Evolutionary conservation across 208 protist genomes (phyloP), one percentile per base, ranked within the genome.

Genomic region (Balamuthia mandrillaris): DNA sequence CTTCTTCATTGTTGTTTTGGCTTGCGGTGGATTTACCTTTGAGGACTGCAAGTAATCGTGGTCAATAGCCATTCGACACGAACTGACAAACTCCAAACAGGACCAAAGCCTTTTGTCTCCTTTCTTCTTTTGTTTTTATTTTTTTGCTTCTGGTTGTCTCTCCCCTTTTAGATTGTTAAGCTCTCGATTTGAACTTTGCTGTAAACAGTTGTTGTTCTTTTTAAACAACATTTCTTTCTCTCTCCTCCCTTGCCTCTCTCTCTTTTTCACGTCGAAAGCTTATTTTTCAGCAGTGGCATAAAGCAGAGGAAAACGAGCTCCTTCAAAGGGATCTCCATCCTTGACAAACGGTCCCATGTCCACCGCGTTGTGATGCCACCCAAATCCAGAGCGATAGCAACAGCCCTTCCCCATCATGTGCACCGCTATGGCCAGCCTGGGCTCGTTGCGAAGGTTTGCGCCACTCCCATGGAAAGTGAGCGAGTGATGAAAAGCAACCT

Each of bases 1-100:
- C 12, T 78, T 78, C 68, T 78, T 78, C 29, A 47, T 78, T 16
- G 68, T 78, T 10, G 68, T 78, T 39, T 78, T 39, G 68, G 68
- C 68, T 27, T 78, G 68, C 29, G 68, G 68, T n/a, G 68, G 68
- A 10, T 78, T 78, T 47, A 27, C 6, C 10, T 78, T 78, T 27
- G 33, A 39, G 10, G 56, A 78, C 27, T 78, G 68, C 18, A n/a
- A 56, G 49, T 21, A n/a, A 21, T 16, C n/a, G 49, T 56, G n/a
- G 18, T 21, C n/a, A 56, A 56, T 21, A 56, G 49, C 49, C 49
- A 56, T 56, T 56, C n/a, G 16, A 16, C 49, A 21, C 49, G 18
- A 16, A 56, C 49, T 21, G 18, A 16, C 49, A 56, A 56, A 56
- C 18, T 16, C 18, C 49, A 56, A 56, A n/a, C 16, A 21, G 49